A percentile compares a stretch with the other conserved stretches of the same genome.
These are phyloP conservation scores for Chlamydomonas schloesseri DNA, from an alignment of 139 green algal species.

Conservation along the genomic window DNA sequence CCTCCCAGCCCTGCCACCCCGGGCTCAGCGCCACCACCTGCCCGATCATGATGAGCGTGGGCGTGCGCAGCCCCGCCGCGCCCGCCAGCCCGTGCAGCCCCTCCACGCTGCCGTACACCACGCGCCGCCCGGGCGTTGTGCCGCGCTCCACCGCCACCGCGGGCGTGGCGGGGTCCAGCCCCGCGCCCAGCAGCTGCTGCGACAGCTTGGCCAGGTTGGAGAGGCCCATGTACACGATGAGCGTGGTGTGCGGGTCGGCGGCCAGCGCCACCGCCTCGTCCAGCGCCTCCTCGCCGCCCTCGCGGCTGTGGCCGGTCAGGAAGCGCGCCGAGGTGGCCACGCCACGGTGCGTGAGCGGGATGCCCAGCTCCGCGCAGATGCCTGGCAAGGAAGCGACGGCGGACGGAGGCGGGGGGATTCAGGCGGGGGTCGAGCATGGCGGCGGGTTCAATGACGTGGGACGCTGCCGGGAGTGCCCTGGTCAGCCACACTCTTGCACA, in stretches of 20 bases:
- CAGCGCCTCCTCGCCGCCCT: slow-evolving; percentile 84
- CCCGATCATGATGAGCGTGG: slow-evolving; percentile 97
- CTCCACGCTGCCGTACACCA: slow-evolving; percentile 79
- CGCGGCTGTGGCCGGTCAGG: slow-evolving; percentile 92
- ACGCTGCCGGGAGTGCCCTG: too few relatives aligned
- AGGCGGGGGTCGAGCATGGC: too few relatives aligned
- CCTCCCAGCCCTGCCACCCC: slow-evolving; percentile 43
- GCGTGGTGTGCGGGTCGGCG: slow-evolving; percentile 91
- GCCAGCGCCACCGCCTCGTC: slow-evolving; percentile 64
- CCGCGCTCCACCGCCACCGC: slow-evolving; percentile 96
- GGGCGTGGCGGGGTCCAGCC: slow-evolving; percentile 77
- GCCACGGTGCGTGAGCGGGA: slow-evolving; percentile 95
- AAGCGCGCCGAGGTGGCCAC: slow-evolving; percentile 91
- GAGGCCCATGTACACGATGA: slow-evolving; percentile 99
- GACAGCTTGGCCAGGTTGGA: slow-evolving; percentile 84
- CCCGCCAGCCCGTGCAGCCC: slow-evolving; percentile 59
- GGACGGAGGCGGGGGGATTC: neutral
- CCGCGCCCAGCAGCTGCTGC: slow-evolving; percentile 73
- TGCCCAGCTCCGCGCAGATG: slow-evolving; percentile 66
- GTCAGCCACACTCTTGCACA: too few relatives aligned
- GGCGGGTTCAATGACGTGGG: too few relatives aligned
- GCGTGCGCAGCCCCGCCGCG: slow-evolving; percentile 76
- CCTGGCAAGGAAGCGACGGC: slow-evolving; percentile 21
- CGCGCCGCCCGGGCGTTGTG: slow-evolving; percentile 88
- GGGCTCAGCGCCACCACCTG: slow-evolving; percentile 45